Evolutionary conservation across 179 eudicot genomes (phyloP).

Genomic region (Sideroxylon spinosum): DNA sequence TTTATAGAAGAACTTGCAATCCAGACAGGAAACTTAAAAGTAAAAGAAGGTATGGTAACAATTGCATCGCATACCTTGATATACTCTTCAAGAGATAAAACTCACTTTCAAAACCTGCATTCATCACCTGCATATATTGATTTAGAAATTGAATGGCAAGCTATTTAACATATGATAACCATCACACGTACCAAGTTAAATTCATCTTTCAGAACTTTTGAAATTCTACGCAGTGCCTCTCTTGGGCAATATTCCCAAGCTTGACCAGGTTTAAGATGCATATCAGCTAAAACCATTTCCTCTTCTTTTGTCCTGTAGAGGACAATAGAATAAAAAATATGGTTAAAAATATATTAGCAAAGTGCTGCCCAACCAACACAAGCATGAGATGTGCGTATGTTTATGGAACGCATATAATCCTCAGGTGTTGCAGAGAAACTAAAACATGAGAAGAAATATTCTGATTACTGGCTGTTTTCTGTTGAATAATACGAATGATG

Average conservation of each 20-base stretch:
- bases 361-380: not conserved
- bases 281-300: constrained; percentile 93
- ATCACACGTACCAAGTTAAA: constrained; percentile 67
- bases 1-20: constrained; percentile 14
- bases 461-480: not conserved
- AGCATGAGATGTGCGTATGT: not conserved
- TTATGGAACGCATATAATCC: not conserved
- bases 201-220: constrained; percentile 75
- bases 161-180: not conserved
- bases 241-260: constrained; percentile 98
- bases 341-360: not conserved
- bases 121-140: constrained; percentile 57
- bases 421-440: not conserved
- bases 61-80: constrained; percentile 38
- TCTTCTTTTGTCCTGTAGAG: constrained; percentile 62
- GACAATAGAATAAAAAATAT: not conserved
- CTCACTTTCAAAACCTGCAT: constrained; percentile 95
- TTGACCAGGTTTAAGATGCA: constrained; percentile 78
- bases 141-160: constrained; percentile 18
- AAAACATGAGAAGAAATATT: not conserved
- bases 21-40: constrained; percentile 1
- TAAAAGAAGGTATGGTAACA: constrained; percentile 10
- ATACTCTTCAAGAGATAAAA: constrained; percentile 61
- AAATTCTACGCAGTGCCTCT: constrained; percentile 69
- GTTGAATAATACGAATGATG: too few relatives aligned